phyloP scores from a whole-genome alignment of 2,329 filamentous ascomycete genomes.

The Geoglossum cookeanum region DNA sequence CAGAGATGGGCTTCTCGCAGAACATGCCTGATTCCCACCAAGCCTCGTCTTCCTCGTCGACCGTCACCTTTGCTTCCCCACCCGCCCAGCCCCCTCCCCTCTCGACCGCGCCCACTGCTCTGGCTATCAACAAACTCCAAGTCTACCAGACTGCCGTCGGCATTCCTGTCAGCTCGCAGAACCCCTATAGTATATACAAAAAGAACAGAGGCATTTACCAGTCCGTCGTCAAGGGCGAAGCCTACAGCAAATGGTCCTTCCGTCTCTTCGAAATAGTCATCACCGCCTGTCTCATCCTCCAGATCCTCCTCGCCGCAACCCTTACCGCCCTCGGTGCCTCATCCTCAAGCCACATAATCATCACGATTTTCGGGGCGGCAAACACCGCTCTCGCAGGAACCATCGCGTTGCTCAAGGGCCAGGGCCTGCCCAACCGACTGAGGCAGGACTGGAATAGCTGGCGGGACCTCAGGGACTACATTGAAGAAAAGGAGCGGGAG shows the following conservation, averaged over 20 bases:
- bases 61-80: too few relatives aligned
- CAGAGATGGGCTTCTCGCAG: too few relatives aligned
- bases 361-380: slow-evolving; percentile 39
- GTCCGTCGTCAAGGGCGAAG: slow-evolving; percentile 19
- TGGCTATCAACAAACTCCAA: too few relatives aligned
- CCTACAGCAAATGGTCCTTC: slow-evolving; percentile 18
- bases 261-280: slow-evolving; percentile 20
- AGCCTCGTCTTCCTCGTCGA: too few relatives aligned
- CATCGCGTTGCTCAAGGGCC: slow-evolving; percentile 34
- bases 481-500: slow-evolving; percentile 33
- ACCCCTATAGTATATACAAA: slow-evolving; percentile 3
- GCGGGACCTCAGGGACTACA: slow-evolving; percentile 30
- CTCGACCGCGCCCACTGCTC: too few relatives aligned
- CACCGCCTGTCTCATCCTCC: slow-evolving; percentile 25
- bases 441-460: slow-evolving; percentile 29
- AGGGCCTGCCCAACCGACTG: slow-evolving; percentile 29
- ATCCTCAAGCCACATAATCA: slow-evolving; percentile 30
- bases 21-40: too few relatives aligned
- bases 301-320: slow-evolving; percentile 29
- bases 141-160: slow-evolving; percentile 25
- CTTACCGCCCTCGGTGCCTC: slow-evolving; percentile 28
- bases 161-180: slow-evolving; percentile 14
- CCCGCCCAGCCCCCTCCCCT: too few relatives aligned
- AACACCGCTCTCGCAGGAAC: slow-evolving; percentile 45
- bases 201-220: slow-evolving; percentile 20